phyloP scores from a whole-genome alignment of 148 eudicot genomes.

The Suaeda aralocaspica region DNA sequence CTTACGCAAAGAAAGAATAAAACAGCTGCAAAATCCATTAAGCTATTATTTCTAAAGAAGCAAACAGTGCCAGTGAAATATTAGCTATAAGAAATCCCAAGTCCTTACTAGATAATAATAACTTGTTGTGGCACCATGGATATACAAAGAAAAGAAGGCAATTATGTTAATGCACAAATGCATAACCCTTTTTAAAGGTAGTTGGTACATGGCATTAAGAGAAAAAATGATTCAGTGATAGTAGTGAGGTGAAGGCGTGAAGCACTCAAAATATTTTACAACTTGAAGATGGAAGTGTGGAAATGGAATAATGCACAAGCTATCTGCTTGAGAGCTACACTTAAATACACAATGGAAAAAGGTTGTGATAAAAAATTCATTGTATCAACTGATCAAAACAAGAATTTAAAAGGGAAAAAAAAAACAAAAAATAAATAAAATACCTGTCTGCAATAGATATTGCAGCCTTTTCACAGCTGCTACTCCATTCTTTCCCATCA shows the following conservation, averaged over 20 bases:
- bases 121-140: no score
- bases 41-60: neutral
- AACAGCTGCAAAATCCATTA: neutral
- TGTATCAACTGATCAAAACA: neutral
- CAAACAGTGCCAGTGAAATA: neutral
- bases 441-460: constrained; percentile 67
- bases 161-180: no score
- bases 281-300: no score
- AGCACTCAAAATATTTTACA: no score
- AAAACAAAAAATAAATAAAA: constrained; percentile 13
- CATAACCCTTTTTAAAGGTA: no score
- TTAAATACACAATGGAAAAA: neutral
- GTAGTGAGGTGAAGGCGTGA: no score
- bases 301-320: neutral
- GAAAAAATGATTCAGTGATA: no score
- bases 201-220: no score
- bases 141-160: no score
- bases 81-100: neutral
- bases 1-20: no score
- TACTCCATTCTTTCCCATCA: constrained; percentile 57
- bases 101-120: neutral
- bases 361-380: neutral
- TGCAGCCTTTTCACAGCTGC: constrained; percentile 55
- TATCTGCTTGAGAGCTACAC: neutral
- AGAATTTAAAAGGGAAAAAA: neutral